These are phyloP conservation scores for Colletotrichum incanum DNA, from an alignment of 2,329 filamentous ascomycete species.

Conservation along the genomic window DNA sequence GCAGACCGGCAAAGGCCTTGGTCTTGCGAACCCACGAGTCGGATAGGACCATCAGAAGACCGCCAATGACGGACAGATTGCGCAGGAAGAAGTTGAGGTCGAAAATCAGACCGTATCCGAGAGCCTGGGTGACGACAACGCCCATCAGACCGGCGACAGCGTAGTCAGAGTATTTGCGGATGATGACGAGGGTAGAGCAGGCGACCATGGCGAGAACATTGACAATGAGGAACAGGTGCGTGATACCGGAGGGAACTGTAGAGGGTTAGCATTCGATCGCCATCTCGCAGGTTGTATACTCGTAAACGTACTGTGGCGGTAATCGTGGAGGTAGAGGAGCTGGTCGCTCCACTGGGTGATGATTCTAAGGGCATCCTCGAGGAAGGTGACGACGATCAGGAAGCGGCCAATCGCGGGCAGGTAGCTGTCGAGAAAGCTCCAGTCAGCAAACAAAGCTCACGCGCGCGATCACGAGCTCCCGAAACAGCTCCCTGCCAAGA, in stretches of 20 bases:
- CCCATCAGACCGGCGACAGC: constrained; percentile 91
- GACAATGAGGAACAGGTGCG: constrained; percentile 90
- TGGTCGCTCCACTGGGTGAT: constrained; percentile 98
- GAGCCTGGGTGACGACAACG: constrained; percentile 92
- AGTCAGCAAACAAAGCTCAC: constrained; percentile 46
- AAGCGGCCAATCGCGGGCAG: constrained; percentile 96
- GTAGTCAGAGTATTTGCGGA: constrained; percentile 92
- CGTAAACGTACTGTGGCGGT: constrained; percentile 85
- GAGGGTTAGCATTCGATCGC: constrained; percentile 25
- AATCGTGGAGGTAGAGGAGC: constrained; percentile 92
- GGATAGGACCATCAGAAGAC: constrained; percentile 96
- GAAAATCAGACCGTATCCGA: constrained; percentile 98
- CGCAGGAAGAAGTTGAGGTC: constrained; percentile 99
- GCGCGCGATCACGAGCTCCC: constrained; percentile 17
- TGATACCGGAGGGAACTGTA: constrained; percentile 88
- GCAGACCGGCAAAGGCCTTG: constrained; percentile 95
- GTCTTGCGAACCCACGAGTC: constrained; percentile 99
- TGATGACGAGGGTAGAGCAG: constrained; percentile 90
- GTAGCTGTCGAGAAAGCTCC: constrained; percentile 72
- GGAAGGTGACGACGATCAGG: constrained; percentile 97
- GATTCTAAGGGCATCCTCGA: constrained; percentile 96
- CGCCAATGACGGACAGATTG: constrained; percentile 97
- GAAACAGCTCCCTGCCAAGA: constrained; percentile 26
- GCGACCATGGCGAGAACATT: constrained; percentile 91
- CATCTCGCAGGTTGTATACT: neutral